Evolutionary conservation across 2,329 filamentous ascomycete species (phyloP).

Genomic region (Leptosphaerulina australis): DNA sequence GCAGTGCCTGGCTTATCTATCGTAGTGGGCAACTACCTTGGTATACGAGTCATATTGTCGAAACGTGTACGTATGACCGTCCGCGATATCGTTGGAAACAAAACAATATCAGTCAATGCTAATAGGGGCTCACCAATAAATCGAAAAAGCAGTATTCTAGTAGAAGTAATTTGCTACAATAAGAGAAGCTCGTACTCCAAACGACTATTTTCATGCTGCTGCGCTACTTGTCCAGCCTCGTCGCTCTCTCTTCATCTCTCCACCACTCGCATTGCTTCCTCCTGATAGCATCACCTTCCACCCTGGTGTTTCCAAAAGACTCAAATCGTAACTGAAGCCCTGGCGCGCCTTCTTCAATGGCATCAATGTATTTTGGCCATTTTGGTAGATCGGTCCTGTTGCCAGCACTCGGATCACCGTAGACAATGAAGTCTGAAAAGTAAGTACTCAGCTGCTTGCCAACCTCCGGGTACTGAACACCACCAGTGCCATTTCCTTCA

Average conservation of each 20-base stretch:
- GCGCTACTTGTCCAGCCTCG: conserved; percentile 32
- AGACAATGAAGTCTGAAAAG: conserved; percentile 51
- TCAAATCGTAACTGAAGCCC: conserved; percentile 34
- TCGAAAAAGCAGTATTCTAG: no score
- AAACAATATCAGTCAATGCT: no score
- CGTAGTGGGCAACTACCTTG: no score
- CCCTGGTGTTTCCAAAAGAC: conserved; percentile 32
- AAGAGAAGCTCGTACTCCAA: no score
- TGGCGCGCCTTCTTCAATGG: conserved; percentile 8
- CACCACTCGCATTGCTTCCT: conserved; percentile 39
- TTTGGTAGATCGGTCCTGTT: conserved; percentile 30
- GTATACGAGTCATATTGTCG: no score
- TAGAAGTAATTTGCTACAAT: no score
- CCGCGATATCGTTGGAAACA: no score
- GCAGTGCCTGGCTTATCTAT: no score
- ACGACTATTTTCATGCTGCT: not conserved
- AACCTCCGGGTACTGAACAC: conserved; percentile 48
- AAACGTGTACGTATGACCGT: no score
- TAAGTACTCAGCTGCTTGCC: conserved; percentile 48
- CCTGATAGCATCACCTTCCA: conserved; percentile 34
- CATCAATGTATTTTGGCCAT: conserved; percentile 50
- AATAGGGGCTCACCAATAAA: no score
- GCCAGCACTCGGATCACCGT: conserved; percentile 48
- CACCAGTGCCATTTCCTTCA: conserved; percentile 56
- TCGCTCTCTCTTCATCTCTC: conserved; percentile 27